phyloP scores from a whole-genome alignment of 208 protist species.

The Trypanosomatidae sp. region DNA sequence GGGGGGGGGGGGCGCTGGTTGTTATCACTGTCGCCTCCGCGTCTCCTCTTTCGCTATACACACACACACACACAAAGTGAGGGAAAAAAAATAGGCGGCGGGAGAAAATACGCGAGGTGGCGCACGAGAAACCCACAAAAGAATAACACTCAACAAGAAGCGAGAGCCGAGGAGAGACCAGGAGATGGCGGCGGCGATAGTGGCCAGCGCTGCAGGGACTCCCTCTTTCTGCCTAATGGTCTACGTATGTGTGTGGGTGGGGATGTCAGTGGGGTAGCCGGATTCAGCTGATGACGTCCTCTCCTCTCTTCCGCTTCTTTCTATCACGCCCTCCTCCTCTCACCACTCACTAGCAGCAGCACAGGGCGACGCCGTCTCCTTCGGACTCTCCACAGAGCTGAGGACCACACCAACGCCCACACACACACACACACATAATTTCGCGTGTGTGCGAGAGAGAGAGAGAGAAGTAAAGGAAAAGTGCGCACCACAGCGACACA shows the following conservation, averaged over 20 bases:
- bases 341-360: not conserved
- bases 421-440: not conserved
- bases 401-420: not conserved
- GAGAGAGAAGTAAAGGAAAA: not conserved
- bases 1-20: not conserved
- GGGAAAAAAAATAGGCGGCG: not conserved
- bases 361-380: not conserved
- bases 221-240: not conserved
- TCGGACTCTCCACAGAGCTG: not conserved
- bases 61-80: not conserved
- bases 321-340: not conserved
- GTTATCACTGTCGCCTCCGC: not conserved
- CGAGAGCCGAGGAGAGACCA: not conserved
- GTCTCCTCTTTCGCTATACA: not conserved
- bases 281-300: not conserved
- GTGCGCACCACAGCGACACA: not conserved
- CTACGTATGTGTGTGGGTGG: not conserved
- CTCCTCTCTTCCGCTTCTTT: not conserved
- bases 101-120: not conserved
- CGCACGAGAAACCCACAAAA: not conserved
- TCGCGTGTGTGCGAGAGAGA: not conserved
- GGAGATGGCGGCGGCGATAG: not conserved
- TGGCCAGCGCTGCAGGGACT: not conserved
- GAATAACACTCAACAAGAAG: not conserved
- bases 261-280: not conserved